A percentile compares a stretch with the other conserved stretches of the same genome.
Evolutionary conservation across 257 asterid genomes (phyloP).

Genomic region (Przewalskia tangutica): DNA sequence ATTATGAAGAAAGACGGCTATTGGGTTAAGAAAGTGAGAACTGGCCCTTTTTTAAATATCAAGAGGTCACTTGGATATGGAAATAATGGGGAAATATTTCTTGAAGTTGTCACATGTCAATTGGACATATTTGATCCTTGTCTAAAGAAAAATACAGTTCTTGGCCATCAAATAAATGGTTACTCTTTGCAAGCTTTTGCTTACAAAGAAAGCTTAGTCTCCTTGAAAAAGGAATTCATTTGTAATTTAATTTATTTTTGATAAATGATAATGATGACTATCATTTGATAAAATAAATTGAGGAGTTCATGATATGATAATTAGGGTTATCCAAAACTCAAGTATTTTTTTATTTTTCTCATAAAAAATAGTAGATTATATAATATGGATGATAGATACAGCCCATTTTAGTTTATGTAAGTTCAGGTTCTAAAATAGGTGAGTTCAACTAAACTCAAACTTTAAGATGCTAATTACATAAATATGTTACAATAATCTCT

Average conservation of each 20-base stretch:
- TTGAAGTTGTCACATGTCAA: conserved; percentile 14
- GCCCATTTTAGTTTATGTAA: no score
- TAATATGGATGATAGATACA: no score
- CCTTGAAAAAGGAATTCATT: neutral
- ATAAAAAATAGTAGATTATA: no score
- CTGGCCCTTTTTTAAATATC: conserved; percentile 27
- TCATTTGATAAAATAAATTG: no score
- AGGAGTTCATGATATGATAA: no score
- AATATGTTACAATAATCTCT: no score
- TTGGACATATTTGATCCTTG: neutral
- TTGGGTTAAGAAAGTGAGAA: conserved; percentile 21
- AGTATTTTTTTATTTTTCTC: no score
- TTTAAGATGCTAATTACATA: no score
- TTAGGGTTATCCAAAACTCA: no score
- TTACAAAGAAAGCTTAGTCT: conserved; percentile 6
- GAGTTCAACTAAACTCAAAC: no score
- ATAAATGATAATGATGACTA: neutral
- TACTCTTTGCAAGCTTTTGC: conserved; percentile 3
- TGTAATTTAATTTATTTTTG: neutral
- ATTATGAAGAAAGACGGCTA: conserved; percentile 22
- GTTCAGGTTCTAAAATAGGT: no score
- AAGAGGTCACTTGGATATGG: conserved; percentile 36
- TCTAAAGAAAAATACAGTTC: neutral
- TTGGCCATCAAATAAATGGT: neutral
- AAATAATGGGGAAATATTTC: conserved; percentile 23